Evolutionary conservation across 148 eudicot genomes (phyloP), one percentile per base, ranked within the genome.

Genomic region (Rhododendron vialii): DNA sequence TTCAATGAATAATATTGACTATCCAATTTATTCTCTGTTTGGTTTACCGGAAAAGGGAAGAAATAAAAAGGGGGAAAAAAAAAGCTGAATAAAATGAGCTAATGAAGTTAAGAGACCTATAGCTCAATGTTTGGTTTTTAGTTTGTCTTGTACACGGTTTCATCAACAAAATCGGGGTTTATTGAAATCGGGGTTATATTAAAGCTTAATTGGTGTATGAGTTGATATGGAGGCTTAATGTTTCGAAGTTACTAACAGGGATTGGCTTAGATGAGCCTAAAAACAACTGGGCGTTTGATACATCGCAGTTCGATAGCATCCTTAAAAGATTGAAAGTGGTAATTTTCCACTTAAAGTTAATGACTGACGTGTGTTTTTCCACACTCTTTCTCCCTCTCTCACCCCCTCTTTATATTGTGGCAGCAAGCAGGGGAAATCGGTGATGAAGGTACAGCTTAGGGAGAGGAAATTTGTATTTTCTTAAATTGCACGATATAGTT

Each of bases 271-370:
- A 97, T 48, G 93, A 93, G 92, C 89, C 91, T 10, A 87, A 71
- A 59, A 97, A 97, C 83, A 90, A 84, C 22, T 97, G 99, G 99
- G 99, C 98, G 12, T 97, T 95, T 83, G 96, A 97, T 88, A 97
- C 99, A 45, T 41, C 95, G 51, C 99, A 97, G 86, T 97, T 97
- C 87, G 99, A 97, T 85, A 92, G 81, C 89, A 97, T 97, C 83
- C 96, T 97, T 86, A 95, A 94, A 87, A 95, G 89, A 84, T 89
- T 97, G 91, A 94, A 95, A 97, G 99, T 97, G 95, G 99, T 97
- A 91, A 88, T 67, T 84, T 84, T 53, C 50, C 35, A n/a, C 2
- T 26, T 53, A 14, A 22, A 50, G 3, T 35, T 67, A 13, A 75
- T 74, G 4, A 78, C 36, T 82, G 18, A 26, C 26, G 0, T 50